A percentile compares a stretch with the other conserved stretches of the same genome.
These are phyloP conservation scores for Apocynum venetum DNA, from an alignment of 257 asterid genomes.

Conservation along the genomic window DNA sequence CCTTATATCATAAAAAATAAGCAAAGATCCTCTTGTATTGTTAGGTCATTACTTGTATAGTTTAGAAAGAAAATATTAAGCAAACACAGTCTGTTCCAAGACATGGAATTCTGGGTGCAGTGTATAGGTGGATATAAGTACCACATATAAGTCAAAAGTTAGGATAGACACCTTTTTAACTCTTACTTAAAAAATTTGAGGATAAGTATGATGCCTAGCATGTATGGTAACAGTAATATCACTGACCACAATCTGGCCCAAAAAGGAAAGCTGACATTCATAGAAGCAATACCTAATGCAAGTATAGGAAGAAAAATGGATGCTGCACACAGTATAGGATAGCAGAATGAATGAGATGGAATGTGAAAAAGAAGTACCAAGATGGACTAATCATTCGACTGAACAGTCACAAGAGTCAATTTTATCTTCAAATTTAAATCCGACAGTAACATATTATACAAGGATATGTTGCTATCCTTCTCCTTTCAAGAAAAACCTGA, in stretches of 20 bases:
- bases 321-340: not conserved
- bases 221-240: no score
- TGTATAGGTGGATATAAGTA: not conserved
- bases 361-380: not conserved
- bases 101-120: not conserved
- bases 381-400: not conserved
- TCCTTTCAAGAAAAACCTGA: not conserved
- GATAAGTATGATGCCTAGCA: not conserved
- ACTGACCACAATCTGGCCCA: not conserved
- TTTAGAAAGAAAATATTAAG: not conserved
- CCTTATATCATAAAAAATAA: conserved; percentile 6
- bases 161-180: not conserved
- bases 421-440: not conserved
- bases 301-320: not conserved
- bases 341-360: not conserved
- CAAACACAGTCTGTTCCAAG: not conserved
- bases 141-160: not conserved
- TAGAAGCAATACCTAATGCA: not conserved
- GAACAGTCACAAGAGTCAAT: not conserved
- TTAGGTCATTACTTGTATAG: not conserved
- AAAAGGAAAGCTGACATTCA: not conserved
- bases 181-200: not conserved
- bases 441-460: not conserved
- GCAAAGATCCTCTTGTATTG: not conserved
- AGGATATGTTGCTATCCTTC: not conserved